Percentiles rank a stretch among this genome's conserved stretches.
Evolutionary conservation across 176 grass and related monocot genomes (phyloP).

Genomic region (Sorghum bicolor): Sorghum_bicolor_NCBIv3 NC_012876.2:17303001-17303500

Average conservation of each 20-base stretch:
- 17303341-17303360: background rate
- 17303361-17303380: background rate
- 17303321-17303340: constrained; percentile 9
- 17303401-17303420: background rate
- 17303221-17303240: constrained; percentile 17
- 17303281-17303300: constrained; percentile 12
- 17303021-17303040: background rate
- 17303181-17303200: no score
- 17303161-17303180: background rate
- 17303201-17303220: background rate
- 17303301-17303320: constrained; percentile 12
- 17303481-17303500: constrained; percentile 17
- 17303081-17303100: background rate
- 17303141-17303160: background rate
- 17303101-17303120: background rate
- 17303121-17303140: background rate
- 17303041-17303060: background rate
- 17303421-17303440: background rate
- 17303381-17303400: constrained; percentile 11
- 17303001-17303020: background rate
- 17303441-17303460: background rate
- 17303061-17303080: background rate
- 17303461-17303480: background rate
- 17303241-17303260: constrained; percentile 45
- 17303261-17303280: constrained; percentile 43